Percentiles rank a stretch among this genome's conserved stretches.
Conservation (phyloP, 176 grass and related monocot species). For the Guadua angustifolia region DNA sequence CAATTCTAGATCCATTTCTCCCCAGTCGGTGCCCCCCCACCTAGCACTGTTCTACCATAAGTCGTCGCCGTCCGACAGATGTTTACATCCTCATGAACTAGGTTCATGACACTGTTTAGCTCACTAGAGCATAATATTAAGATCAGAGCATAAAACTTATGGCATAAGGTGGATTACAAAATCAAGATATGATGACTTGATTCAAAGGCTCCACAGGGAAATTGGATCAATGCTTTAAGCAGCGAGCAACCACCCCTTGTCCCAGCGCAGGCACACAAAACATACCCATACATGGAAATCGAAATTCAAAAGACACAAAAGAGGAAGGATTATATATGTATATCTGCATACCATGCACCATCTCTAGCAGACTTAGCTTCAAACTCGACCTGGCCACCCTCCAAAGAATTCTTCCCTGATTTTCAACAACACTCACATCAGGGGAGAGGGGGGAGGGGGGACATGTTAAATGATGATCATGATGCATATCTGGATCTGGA, state of each 20-base stretch:
- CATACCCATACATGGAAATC: neutral
- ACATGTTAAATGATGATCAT: neutral
- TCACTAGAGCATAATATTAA: too few relatives aligned
- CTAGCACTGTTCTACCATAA: too few relatives aligned
- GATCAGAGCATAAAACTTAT: too few relatives aligned
- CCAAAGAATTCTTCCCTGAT: constrained; percentile 54
- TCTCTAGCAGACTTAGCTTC: constrained; percentile 89
- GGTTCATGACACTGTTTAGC: too few relatives aligned
- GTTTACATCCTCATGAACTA: too few relatives aligned
- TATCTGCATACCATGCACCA: constrained; percentile 68
- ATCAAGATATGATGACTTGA: too few relatives aligned
- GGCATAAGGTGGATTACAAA: too few relatives aligned
- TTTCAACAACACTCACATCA: constrained; percentile 15
- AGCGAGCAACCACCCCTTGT: neutral
- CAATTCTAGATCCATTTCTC: too few relatives aligned
- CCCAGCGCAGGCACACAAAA: neutral
- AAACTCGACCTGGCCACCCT: constrained; percentile 61
- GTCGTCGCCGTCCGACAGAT: too few relatives aligned
- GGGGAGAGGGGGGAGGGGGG: neutral
- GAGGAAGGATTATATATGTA: neutral
- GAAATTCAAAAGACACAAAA: neutral
- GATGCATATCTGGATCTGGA: neutral
- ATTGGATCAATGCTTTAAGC: neutral
- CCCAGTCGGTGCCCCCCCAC: too few relatives aligned
- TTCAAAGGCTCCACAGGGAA: too few relatives aligned